A percentile compares a stretch with the other conserved stretches of the same genome.
phyloP scores from a whole-genome alignment of 139 green algal species.

The Pleodorina starrii region DNA sequence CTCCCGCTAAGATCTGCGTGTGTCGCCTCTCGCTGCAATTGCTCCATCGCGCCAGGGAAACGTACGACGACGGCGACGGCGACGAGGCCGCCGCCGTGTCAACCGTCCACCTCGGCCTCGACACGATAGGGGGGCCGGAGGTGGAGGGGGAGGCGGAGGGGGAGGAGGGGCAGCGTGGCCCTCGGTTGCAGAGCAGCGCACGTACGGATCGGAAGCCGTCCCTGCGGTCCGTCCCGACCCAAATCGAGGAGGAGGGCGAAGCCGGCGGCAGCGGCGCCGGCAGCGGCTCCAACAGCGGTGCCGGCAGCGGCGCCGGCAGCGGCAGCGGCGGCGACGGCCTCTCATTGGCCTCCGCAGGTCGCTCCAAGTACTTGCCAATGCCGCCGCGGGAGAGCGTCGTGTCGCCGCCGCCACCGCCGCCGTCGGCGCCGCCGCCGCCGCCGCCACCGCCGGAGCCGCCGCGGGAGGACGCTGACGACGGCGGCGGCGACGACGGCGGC shows the following conservation, averaged over 20 bases:
- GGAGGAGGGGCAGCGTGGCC: not conserved
- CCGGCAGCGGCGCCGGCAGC: not conserved
- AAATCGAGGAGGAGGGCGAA: not conserved
- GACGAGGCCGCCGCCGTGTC: not conserved
- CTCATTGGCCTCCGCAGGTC: not conserved
- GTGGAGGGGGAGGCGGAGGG: no score
- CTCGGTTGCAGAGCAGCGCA: no score
- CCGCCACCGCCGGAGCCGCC: no score
- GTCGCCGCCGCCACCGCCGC: no score
- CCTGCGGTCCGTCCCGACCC: not conserved
- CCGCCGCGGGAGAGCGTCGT: not conserved
- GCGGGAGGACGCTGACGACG: no score
- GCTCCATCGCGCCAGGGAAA: not conserved
- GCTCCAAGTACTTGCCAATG: not conserved
- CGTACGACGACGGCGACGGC: not conserved
- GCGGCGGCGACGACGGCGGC: no score
- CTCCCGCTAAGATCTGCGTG: no score
- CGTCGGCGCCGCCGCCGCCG: no score
- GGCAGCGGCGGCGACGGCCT: not conserved
- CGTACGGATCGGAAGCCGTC: not conserved
- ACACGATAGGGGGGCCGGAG: not conserved
- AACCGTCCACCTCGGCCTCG: not conserved
- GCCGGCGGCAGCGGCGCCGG: not conserved
- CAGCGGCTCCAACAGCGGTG: not conserved
- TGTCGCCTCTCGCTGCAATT: no score